These are phyloP conservation scores for Polyporus tsugae DNA, from an alignment of 1,284 basidiomycete species.

Conservation along the genomic window DNA sequence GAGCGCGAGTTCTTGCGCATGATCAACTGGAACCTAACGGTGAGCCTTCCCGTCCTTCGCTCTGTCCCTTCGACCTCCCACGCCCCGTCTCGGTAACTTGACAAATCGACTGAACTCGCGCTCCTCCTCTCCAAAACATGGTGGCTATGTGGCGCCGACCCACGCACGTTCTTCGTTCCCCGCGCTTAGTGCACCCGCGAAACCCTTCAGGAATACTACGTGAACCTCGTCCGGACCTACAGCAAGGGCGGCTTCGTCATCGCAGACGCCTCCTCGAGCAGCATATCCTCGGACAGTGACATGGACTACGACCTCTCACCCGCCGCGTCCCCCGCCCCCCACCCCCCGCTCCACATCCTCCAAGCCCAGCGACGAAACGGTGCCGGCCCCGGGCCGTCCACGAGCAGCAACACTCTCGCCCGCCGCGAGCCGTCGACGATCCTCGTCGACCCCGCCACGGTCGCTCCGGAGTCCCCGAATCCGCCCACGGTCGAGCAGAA, in stretches of 20 bases:
- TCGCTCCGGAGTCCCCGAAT: slow-evolving; percentile 54
- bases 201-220: slow-evolving; percentile 84
- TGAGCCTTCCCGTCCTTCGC: slow-evolving; percentile 53
- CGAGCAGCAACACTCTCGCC: slow-evolving; percentile 6
- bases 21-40: slow-evolving; percentile 93
- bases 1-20: slow-evolving; percentile 91
- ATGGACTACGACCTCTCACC: slow-evolving; percentile 65
- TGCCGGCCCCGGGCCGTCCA: slow-evolving; percentile 10
- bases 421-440: slow-evolving; percentile 57
- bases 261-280: slow-evolving; percentile 52
- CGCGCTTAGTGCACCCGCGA: slow-evolving; percentile 75
- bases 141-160: background rate
- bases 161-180: slow-evolving; percentile 1
- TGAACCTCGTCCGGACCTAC: slow-evolving; percentile 83
- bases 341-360: slow-evolving; percentile 9
- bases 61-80: slow-evolving; percentile 24
- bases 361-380: slow-evolving; percentile 6
- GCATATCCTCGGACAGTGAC: slow-evolving; percentile 60
- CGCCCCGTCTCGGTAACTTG: slow-evolving; percentile 15
- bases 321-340: slow-evolving; percentile 54
- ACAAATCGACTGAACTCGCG: slow-evolving; percentile 22
- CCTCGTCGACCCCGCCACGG: slow-evolving; percentile 59
- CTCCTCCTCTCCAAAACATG: slow-evolving; percentile 13
- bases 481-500: slow-evolving; percentile 81
- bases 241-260: slow-evolving; percentile 67